Conservation (phyloP, 352 stramenopile species). For the Globisporangium yorkense region DNA sequence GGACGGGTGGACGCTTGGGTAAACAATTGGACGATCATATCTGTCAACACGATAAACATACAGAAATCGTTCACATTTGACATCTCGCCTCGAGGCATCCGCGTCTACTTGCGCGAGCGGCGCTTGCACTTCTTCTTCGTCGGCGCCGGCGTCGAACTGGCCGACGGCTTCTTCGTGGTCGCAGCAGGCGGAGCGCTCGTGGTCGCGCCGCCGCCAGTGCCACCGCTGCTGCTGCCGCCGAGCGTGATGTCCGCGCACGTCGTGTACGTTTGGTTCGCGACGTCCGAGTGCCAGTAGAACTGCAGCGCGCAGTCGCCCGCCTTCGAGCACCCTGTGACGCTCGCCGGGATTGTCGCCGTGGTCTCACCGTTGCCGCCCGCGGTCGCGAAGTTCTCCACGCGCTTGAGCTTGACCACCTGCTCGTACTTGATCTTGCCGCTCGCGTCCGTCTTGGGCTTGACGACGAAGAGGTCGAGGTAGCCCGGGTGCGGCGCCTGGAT, state of each 20-base stretch:
- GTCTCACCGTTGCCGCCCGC: constrained; percentile 19
- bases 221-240: not conserved
- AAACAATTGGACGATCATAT: too few relatives aligned
- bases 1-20: too few relatives aligned
- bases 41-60: too few relatives aligned
- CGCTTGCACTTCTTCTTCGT: not conserved
- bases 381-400: constrained; percentile 34
- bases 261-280: constrained; percentile 10
- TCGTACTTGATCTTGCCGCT: constrained; percentile 45
- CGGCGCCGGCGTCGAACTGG: not conserved
- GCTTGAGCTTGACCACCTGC: constrained; percentile 27
- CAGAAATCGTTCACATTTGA: too few relatives aligned
- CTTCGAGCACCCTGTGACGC: constrained; percentile 4
- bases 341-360: constrained; percentile 4
- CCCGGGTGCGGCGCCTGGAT: constrained; percentile 57
- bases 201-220: not conserved
- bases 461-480: constrained; percentile 45
- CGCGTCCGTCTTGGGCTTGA: constrained; percentile 38
- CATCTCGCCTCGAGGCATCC: too few relatives aligned
- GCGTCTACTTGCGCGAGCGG: not conserved
- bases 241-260: constrained; percentile 10
- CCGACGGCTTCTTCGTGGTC: not conserved
- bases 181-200: constrained; percentile 3
- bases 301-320: constrained; percentile 9
- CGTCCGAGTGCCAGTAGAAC: constrained; percentile 9